Evolutionary conservation across 441 rosid species (phyloP).

Genomic region (Aleurites moluccanus): DNA sequence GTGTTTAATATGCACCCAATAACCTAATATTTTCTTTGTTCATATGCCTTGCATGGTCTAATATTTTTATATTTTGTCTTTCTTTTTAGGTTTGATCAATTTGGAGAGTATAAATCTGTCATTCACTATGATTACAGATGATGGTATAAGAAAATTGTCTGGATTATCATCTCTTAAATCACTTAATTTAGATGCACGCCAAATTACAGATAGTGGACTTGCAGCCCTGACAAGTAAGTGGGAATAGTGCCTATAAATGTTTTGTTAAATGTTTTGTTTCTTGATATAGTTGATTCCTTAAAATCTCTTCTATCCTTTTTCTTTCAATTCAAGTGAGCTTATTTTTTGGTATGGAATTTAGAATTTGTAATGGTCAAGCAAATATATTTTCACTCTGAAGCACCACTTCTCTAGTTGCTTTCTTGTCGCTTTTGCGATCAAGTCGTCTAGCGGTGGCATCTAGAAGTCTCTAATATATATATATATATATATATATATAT

Average conservation of each 20-base stretch:
- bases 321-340: no score
- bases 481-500: no score
- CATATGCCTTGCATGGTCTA: background rate
- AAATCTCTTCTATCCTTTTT: no score
- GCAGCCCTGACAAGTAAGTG: slow-evolving; percentile 79
- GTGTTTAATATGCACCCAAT: background rate
- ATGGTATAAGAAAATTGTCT: slow-evolving; percentile 65
- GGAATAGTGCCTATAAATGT: background rate
- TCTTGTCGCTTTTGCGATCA: no score
- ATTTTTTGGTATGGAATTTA: no score
- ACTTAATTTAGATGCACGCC: slow-evolving; percentile 80
- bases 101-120: slow-evolving; percentile 86
- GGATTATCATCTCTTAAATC: slow-evolving; percentile 78
- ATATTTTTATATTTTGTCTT: background rate
- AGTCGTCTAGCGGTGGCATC: no score
- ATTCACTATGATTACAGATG: slow-evolving; percentile 70
- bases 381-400: no score
- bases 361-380: no score
- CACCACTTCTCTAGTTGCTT: no score
- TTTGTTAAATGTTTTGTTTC: no score
- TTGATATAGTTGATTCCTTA: background rate
- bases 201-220: slow-evolving; percentile 84
- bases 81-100: slow-evolving; percentile 53
- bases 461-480: no score
- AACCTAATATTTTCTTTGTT: background rate